Conservation (phyloP, 140 eudicot genomes). For the Senecio squalidus region DNA sequence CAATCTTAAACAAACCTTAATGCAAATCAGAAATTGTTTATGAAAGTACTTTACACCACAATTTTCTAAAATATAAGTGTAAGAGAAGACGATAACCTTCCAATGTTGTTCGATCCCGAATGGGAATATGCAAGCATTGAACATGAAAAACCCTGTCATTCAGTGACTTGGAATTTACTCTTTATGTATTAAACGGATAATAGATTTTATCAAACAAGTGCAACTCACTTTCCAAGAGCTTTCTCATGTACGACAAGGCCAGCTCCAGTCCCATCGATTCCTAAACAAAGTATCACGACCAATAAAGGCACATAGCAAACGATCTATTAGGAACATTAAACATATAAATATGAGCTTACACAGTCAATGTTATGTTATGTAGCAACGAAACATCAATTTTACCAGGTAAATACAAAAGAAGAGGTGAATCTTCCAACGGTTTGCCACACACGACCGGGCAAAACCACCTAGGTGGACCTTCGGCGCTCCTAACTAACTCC, state of each 20-base stretch:
- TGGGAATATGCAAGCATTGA: slow-evolving; percentile 68
- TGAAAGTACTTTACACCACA: too few relatives aligned
- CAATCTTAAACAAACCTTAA: slow-evolving; percentile 56
- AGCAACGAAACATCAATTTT: not conserved
- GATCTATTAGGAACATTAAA: not conserved
- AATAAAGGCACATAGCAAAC: not conserved
- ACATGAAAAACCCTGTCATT: slow-evolving; percentile 53
- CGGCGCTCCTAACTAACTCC: slow-evolving; percentile 62
- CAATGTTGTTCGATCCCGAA: slow-evolving; percentile 51
- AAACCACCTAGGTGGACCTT: slow-evolving; percentile 85
- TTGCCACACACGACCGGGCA: slow-evolving; percentile 37
- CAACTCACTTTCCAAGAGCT: slow-evolving; percentile 38
- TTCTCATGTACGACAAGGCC: slow-evolving; percentile 33
- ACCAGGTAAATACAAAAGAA: slow-evolving; percentile 25
- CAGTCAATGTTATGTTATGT: not conserved
- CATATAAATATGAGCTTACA: not conserved
- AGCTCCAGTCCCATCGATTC: slow-evolving; percentile 33
- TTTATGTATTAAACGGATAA: not conserved
- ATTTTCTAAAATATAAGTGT: not conserved
- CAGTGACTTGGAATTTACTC: not conserved
- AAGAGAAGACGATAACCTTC: slow-evolving; percentile 37
- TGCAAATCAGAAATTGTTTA: not conserved
- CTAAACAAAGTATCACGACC: slow-evolving; percentile 5
- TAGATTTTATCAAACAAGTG: not conserved
- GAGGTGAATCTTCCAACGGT: slow-evolving; percentile 50